Conservation (phyloP, 2,329 filamentous ascomycete genomes). For the Hirsutella thompsonii region DNA sequence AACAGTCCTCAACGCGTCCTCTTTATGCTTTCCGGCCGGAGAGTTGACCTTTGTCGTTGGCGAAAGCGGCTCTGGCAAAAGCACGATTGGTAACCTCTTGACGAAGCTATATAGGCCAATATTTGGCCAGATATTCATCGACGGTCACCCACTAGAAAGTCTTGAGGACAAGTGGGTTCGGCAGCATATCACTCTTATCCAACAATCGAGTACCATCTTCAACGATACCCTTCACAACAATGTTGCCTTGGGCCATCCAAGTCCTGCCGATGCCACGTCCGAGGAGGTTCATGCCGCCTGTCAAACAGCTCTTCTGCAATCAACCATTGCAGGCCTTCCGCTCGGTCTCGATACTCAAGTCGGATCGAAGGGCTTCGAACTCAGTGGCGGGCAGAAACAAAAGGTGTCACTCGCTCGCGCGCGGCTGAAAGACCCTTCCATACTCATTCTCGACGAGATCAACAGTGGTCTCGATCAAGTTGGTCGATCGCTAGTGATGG, state of each 20-base stretch:
- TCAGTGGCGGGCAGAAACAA: constrained; percentile 82
- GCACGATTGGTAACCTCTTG: constrained; percentile 71
- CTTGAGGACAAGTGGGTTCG: constrained; percentile 63
- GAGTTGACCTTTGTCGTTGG: constrained; percentile 73
- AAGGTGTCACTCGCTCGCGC: constrained; percentile 71
- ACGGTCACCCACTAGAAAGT: constrained; percentile 46
- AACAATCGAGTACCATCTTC: constrained; percentile 73
- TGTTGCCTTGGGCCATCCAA: constrained; percentile 54
- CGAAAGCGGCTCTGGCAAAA: constrained; percentile 83
- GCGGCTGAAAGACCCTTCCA: constrained; percentile 59
- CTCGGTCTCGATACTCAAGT: constrained; percentile 60
- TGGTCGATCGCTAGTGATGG: constrained; percentile 55
- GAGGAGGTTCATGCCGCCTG: constrained; percentile 49
- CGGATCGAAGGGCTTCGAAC: constrained; percentile 51
- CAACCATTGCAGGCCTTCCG: constrained; percentile 53
- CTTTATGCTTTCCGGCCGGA: constrained; percentile 58
- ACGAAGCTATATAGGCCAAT: constrained; percentile 61
- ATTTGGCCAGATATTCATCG: constrained; percentile 54
- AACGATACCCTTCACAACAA: constrained; percentile 69
- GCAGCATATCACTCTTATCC: constrained; percentile 64
- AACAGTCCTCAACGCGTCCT: constrained; percentile 45
- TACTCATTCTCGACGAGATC: constrained; percentile 79
- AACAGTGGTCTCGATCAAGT: constrained; percentile 76
- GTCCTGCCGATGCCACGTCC: constrained; percentile 33
- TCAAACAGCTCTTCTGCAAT: constrained; percentile 54